These are phyloP conservation scores for Chenopodium quinoa DNA, from an alignment of 148 eudicot species.

Conservation along the genomic window DNA sequence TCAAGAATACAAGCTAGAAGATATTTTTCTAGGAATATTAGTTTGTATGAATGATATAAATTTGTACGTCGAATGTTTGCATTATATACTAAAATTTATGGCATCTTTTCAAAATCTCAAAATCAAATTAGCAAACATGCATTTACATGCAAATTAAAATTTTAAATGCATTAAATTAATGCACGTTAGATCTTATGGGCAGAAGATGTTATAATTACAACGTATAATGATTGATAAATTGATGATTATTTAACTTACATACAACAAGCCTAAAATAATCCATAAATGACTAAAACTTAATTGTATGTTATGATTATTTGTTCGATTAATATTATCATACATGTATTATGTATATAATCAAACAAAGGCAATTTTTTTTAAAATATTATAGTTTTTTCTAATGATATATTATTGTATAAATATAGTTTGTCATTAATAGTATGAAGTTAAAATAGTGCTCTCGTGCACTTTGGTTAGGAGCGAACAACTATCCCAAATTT, in stretches of 20 bases:
- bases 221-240: too few species aligned
- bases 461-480: too few species aligned
- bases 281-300: background rate
- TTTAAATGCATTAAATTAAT: background rate
- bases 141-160: background rate
- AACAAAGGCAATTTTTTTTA: too few species aligned
- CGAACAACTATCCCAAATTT: too few species aligned
- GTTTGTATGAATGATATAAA: background rate
- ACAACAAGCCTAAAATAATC: too few species aligned
- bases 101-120: background rate
- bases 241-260: background rate
- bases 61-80: background rate
- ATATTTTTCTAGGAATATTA: background rate
- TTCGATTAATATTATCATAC: background rate
- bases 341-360: background rate
- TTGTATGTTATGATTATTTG: background rate
- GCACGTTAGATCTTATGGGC: slow-evolving; percentile 1
- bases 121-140: background rate
- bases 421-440: too few species aligned
- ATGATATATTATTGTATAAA: too few species aligned
- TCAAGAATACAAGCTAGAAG: background rate
- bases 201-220: background rate
- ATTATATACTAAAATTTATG: background rate
- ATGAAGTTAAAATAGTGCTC: too few species aligned
- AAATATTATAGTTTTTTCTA: too few species aligned